These are phyloP conservation scores for Malus hybrid DNA, from an alignment of 331 rosid genomes.

Conservation along the genomic window DNA sequence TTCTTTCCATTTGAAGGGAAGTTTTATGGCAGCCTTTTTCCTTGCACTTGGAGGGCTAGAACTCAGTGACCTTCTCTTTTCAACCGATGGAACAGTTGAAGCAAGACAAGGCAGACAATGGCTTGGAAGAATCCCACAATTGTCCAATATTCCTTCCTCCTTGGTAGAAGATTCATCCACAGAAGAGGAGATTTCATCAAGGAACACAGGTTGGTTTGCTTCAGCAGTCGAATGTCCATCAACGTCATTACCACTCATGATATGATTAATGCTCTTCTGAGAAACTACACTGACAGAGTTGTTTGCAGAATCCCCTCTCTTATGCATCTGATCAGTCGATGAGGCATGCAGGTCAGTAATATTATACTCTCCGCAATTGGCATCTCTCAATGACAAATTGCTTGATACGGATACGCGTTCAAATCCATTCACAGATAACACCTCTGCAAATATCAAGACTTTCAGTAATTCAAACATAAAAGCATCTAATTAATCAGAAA, in stretches of 20 bases:
- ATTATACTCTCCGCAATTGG: constrained; percentile 31
- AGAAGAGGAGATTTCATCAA: constrained; percentile 61
- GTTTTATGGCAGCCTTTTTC: constrained; percentile 53
- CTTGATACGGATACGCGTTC: constrained; percentile 44
- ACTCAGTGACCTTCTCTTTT: constrained; percentile 64
- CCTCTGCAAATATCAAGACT: constrained; percentile 41
- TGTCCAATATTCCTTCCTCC: constrained; percentile 57
- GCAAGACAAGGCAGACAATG: constrained; percentile 90
- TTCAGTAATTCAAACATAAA: neutral
- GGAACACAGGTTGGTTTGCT: constrained; percentile 60
- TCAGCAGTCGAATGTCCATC: constrained; percentile 36
- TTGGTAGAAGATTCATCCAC: constrained; percentile 50
- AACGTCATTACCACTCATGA: constrained; percentile 26
- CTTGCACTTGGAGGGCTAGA: constrained; percentile 68
- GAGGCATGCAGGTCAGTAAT: neutral
- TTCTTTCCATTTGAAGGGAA: constrained; percentile 69
- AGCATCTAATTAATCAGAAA: neutral
- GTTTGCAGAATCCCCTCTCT: constrained; percentile 25
- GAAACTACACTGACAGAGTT: constrained; percentile 21
- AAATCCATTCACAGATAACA: constrained; percentile 42
- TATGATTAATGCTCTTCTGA: constrained; percentile 32
- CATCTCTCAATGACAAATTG: constrained; percentile 40
- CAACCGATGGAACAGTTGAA: constrained; percentile 49
- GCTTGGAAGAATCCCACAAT: constrained; percentile 83
- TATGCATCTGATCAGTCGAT: constrained; percentile 33